Percentiles rank a stretch among this genome's conserved stretches.
Evolutionary conservation across 2,329 filamentous ascomycete genomes (phyloP).

Genomic region (Penicillium sp.): DNA sequence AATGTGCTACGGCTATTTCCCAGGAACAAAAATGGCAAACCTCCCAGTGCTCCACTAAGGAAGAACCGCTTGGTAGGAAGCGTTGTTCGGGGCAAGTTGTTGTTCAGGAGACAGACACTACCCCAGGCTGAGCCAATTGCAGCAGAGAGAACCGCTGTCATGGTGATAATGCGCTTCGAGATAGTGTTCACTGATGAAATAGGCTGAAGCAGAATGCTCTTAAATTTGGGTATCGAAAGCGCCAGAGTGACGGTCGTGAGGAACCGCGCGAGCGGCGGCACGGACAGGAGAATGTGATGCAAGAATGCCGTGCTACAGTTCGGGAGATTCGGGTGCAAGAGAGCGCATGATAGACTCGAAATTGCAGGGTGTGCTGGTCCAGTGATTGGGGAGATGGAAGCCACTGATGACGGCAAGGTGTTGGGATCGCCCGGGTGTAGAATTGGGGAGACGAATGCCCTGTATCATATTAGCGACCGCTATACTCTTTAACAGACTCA

Average conservation of each 20-base stretch:
- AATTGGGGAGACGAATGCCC: slow-evolving; percentile 78
- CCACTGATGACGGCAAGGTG: slow-evolving; percentile 59
- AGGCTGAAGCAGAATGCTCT: slow-evolving; percentile 67
- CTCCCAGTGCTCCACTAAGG: slow-evolving; percentile 80
- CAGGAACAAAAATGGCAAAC: slow-evolving; percentile 75
- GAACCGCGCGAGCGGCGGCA: slow-evolving; percentile 75
- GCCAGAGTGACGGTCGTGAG: slow-evolving; percentile 64
- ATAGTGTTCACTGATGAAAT: slow-evolving; percentile 66
- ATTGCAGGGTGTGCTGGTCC: slow-evolving; percentile 85
- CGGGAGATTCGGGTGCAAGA: slow-evolving; percentile 83
- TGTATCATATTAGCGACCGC: slow-evolving; percentile 33
- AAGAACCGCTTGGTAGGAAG: slow-evolving; percentile 86
- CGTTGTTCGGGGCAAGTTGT: slow-evolving; percentile 69
- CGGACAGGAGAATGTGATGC: slow-evolving; percentile 80
- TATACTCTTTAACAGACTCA: background rate
- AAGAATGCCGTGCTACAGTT: slow-evolving; percentile 86
- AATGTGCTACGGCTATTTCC: slow-evolving; percentile 61
- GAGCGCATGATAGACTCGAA: slow-evolving; percentile 79
- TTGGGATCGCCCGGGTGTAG: slow-evolving; percentile 71
- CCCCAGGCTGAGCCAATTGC: slow-evolving; percentile 87
- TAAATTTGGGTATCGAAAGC: slow-evolving; percentile 68
- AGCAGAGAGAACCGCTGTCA: slow-evolving; percentile 75
- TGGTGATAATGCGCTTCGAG: slow-evolving; percentile 67
- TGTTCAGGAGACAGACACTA: slow-evolving; percentile 84
- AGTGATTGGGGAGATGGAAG: slow-evolving; percentile 74